Percentiles rank a stretch among this genome's conserved stretches.
These are phyloP conservation scores for Hypoxylon subgilvum DNA, from an alignment of 495 filamentous ascomycete genomes.

Conservation along the genomic window DNA sequence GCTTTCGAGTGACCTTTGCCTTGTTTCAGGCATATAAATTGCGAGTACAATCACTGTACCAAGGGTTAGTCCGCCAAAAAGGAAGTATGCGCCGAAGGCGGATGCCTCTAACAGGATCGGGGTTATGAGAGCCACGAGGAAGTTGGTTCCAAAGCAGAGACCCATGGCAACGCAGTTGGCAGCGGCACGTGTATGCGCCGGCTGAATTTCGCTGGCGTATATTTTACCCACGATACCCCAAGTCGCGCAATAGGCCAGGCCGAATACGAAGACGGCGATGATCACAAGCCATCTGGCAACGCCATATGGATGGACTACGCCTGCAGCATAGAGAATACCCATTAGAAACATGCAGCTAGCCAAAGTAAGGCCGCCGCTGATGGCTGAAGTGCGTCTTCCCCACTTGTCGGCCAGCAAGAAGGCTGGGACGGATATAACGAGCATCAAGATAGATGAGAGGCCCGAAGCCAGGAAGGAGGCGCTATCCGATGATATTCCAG, in stretches of 20 bases:
- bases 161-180: conserved; percentile 57
- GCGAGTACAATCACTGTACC: conserved; percentile 57
- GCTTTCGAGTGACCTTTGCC: conserved; percentile 60
- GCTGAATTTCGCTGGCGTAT: conserved; percentile 64
- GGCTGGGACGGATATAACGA: conserved; percentile 53
- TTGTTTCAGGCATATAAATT: conserved; percentile 66
- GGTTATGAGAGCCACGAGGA: conserved; percentile 68
- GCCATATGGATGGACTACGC: conserved; percentile 53
- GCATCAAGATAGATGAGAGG: conserved; percentile 57
- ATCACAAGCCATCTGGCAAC: conserved; percentile 63
- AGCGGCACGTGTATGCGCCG: conserved; percentile 58
- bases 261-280: conserved; percentile 53
- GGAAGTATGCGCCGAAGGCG: conserved; percentile 64
- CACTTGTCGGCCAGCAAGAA: conserved; percentile 67
- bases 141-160: conserved; percentile 55
- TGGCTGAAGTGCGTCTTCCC: conserved; percentile 65
- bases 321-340: conserved; percentile 55
- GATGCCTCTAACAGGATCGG: conserved; percentile 65
- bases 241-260: conserved; percentile 44
- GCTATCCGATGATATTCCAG: conserved; percentile 50
- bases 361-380: conserved; percentile 61
- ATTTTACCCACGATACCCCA: conserved; percentile 65
- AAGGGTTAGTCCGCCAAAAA: conserved; percentile 59
- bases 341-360: conserved; percentile 49
- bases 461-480: conserved; percentile 61